These are phyloP conservation scores for Plasmodium fragile DNA, from an alignment of 169 alveolate genomes.

Conservation along the genomic window DNA sequence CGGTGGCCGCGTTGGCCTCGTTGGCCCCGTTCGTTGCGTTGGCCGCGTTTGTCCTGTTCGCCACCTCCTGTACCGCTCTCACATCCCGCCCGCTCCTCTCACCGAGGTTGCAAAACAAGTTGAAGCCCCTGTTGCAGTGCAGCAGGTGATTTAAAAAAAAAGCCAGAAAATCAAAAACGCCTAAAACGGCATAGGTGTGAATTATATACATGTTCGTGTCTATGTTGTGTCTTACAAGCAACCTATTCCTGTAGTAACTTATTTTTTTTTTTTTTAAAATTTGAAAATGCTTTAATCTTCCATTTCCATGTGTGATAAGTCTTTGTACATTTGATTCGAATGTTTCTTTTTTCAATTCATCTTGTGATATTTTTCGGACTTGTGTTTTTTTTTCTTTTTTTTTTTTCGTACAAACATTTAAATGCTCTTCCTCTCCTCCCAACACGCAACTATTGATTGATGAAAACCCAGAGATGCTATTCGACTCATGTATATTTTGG, in stretches of 20 bases:
- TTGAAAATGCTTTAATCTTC: constrained; percentile 33
- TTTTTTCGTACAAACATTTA: constrained; percentile 8
- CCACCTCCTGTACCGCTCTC: neutral
- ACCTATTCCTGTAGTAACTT: constrained; percentile 23
- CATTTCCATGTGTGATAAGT: neutral
- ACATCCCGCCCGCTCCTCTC: constrained; percentile 1
- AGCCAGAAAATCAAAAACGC: constrained; percentile 23
- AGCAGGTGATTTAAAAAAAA: constrained; percentile 39
- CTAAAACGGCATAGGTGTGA: constrained; percentile 32
- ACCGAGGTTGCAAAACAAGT: constrained; percentile 34
- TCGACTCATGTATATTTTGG: constrained; percentile 1
- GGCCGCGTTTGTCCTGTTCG: neutral
- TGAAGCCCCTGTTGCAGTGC: constrained; percentile 58
- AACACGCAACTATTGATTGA: constrained; percentile 15
- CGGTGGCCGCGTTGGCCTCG: neutral
- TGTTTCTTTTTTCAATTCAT: neutral
- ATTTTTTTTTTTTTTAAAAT: constrained; percentile 26
- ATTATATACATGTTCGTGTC: constrained; percentile 54
- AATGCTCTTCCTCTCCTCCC: constrained; percentile 3
- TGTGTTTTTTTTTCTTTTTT: constrained; percentile 19
- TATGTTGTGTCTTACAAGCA: constrained; percentile 45
- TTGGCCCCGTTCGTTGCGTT: neutral
- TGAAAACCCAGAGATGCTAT: constrained; percentile 33
- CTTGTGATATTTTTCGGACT: neutral
- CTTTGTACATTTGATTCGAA: neutral